Conservation (phyloP, 768 basidiomycete species). For the Antrodiella citrinella region DNA sequence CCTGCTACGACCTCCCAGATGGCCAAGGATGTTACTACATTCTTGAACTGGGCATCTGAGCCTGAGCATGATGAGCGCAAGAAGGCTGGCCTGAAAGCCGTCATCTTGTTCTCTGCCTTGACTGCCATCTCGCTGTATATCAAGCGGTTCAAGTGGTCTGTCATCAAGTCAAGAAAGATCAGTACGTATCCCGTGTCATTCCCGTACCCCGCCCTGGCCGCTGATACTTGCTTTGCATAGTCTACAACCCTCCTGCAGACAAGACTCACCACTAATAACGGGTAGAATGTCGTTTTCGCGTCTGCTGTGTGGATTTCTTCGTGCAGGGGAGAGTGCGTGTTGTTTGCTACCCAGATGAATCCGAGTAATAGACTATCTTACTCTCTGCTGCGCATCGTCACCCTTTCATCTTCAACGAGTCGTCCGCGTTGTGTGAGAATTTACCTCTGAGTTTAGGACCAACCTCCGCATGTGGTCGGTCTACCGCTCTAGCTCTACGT, state of each 20-base stretch:
- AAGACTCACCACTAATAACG: slow-evolving; percentile 28
- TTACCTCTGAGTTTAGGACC: too few relatives aligned
- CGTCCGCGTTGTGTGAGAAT: too few relatives aligned
- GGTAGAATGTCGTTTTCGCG: too few relatives aligned
- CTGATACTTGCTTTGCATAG: slow-evolving; percentile 24
- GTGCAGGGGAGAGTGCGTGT: not conserved
- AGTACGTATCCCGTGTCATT: slow-evolving; percentile 37
- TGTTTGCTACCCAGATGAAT: not conserved
- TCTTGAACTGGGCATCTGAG: slow-evolving; percentile 95
- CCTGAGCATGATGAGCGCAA: slow-evolving; percentile 98
- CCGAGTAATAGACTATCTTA: not conserved
- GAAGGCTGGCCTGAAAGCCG: slow-evolving; percentile 92
- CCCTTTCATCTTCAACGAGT: too few relatives aligned
- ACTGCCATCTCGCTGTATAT: slow-evolving; percentile 77
- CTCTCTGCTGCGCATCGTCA: not conserved
- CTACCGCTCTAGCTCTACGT: too few relatives aligned
- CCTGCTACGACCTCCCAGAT: slow-evolving; percentile 96
- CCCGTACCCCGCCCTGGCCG: not conserved
- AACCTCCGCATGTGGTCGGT: too few relatives aligned
- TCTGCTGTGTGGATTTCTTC: too few relatives aligned
- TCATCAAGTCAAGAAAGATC: slow-evolving; percentile 91
- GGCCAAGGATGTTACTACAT: slow-evolving; percentile 97
- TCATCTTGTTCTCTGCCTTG: slow-evolving; percentile 85
- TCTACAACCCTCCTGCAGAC: slow-evolving; percentile 49
- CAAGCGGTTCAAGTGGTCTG: slow-evolving; percentile 93